These are phyloP conservation scores for Nitzschia sp. DNA, from an alignment of 108 stramenopile species.

Conservation along the genomic window DNA sequence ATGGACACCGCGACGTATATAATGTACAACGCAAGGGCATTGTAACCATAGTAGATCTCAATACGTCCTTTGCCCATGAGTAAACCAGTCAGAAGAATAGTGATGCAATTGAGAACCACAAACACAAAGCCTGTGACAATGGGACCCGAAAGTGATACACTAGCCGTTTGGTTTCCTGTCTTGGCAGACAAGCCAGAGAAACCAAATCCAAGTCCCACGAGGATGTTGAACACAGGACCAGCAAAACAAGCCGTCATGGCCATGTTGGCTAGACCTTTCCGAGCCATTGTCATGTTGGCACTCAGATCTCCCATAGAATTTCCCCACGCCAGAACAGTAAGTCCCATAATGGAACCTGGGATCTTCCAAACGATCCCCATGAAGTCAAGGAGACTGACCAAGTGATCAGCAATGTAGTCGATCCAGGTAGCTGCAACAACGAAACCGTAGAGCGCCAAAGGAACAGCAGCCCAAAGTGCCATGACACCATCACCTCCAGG, in stretches of 20 bases:
- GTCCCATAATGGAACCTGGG: slow-evolving; percentile 82
- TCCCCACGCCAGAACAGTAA: slow-evolving; percentile 74
- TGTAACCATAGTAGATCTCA: slow-evolving; percentile 66
- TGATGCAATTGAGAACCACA: slow-evolving; percentile 58
- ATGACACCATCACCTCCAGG: slow-evolving; percentile 78
- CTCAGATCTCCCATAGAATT: slow-evolving; percentile 83
- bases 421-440: slow-evolving; percentile 92
- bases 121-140: slow-evolving; percentile 67
- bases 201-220: slow-evolving; percentile 77
- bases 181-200: slow-evolving; percentile 50
- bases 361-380: slow-evolving; percentile 82
- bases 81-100: slow-evolving; percentile 49
- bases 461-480: slow-evolving; percentile 66
- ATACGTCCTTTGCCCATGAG: slow-evolving; percentile 50
- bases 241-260: slow-evolving; percentile 90
- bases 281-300: slow-evolving; percentile 93
- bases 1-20: slow-evolving; percentile 48
- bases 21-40: slow-evolving; percentile 38
- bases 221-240: slow-evolving; percentile 95
- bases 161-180: slow-evolving; percentile 32
- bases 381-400: slow-evolving; percentile 82
- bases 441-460: slow-evolving; percentile 86
- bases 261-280: slow-evolving; percentile 91
- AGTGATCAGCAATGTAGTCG: slow-evolving; percentile 88
- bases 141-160: slow-evolving; percentile 49